Base-by-base conservation (phyloP, 208 protist species). In the Trypanosoma rangeli region DNA sequence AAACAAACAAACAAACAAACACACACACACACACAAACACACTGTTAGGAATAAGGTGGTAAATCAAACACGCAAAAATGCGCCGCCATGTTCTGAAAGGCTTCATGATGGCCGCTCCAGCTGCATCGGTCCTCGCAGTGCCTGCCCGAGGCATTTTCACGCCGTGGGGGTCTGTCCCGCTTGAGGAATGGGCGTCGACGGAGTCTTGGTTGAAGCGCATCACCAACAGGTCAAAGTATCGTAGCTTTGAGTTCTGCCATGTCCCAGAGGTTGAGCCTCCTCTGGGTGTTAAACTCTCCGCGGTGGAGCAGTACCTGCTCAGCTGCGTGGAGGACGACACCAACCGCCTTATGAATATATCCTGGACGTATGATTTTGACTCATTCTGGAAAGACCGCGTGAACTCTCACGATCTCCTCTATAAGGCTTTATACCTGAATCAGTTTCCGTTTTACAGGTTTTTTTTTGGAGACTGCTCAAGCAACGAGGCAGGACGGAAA, bases 281-380 rank as follows among this genome's bases (percentile, higher is more conserved):
- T 20, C 59, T 59, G 18, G 81, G 72, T 24, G 64, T 96, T 20
- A 44, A 77, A 46, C 79, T 96, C 35, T 86, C 79, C 49, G 39
- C 73, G 29, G 79, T 87, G 35, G 92, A 94, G 76, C 60, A 64
- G 44, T 96, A 94, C 66, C 84, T 96, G 24, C 77, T 96, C 64
- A 93, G 85, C 74, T 76, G 76, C 72, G 82, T 96, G 22, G 83
- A 92, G 72, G 82, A 96, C 76, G 92, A 96, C 69, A 92, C 87
- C 29, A 74, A 87, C 18, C 86, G 89, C 18, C 78, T 96, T 52
- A 57, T 93, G 69, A 64, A 92, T 57, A 46, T 96, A 20, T 79
- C 73, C 78, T 96, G 91, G 91, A 87, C 84, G 53, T 86, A 86
- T 48, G 92, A 94, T 74, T 96, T 96, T 68, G 92, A 96, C 76